Evolutionary conservation across 108 stramenopile genomes (phyloP), one percentile per base, ranked within the genome.

Genomic region (Pseudonitzschia pungens): DNA sequence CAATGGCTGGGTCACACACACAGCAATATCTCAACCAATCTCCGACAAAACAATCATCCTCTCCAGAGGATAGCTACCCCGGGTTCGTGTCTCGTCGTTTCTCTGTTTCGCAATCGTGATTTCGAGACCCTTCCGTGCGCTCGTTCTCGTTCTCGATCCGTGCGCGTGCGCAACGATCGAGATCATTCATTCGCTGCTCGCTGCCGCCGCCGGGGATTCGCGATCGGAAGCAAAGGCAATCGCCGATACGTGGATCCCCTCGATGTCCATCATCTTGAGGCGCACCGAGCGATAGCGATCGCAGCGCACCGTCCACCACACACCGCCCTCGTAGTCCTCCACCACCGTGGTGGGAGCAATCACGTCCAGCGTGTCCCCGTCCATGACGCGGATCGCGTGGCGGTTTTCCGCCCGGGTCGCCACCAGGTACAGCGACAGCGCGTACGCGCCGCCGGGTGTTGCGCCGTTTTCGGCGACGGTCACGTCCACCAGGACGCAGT

Each of bases 271-370:
- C 33, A 82, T 52, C 27, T 69, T 68, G 22, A 82, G 65, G 14
- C 81, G 77, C 33, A 82, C 33, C 10, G 71, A 72, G 4, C 31
- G 45, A 33, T 77, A 72, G 4, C 31, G 45, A 33, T 77, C 36
- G 36, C 75, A 79, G 42, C 58, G 48, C 0, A 82, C 8, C 1
- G 70, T 78, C 81, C 77, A 82, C 75, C 76, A 82, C 28, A 77
- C 72, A 0, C 81, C 81, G 18, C 54, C 72, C 3, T 6, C 44
- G 32, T 77, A 75, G 28, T 82, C 57, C 0, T 50, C 20, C 32
- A 82, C 68, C 3, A 75, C 4, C 15, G 70, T 51, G 2, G 70
- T 68, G 14, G 81, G 81, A n/a, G 81, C 81, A 68, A 82, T 79
- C 15, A 73, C 42, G 36, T 77, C 75, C 22, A 72, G 69, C 12